Evolutionary conservation across 352 stramenopile species (phyloP).

Genomic region (Globisporangium abappressorium): DNA sequence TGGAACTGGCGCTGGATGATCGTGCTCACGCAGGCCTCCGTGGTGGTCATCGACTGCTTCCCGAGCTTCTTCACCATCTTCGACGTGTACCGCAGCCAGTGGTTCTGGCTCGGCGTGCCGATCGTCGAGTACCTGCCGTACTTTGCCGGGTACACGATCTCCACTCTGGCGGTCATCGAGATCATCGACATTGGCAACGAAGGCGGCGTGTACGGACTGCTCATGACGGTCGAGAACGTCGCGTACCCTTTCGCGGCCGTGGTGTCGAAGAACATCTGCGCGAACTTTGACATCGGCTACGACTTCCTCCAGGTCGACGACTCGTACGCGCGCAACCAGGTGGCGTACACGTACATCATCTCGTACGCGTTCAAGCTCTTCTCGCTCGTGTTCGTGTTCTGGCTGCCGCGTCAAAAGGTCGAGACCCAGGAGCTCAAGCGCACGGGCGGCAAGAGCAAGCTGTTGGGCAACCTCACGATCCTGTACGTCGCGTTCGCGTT

Average conservation of each 20-base stretch:
- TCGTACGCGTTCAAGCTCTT: background rate
- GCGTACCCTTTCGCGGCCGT: background rate
- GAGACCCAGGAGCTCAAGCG: constrained; percentile 23
- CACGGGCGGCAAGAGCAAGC: constrained; percentile 36
- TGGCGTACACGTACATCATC: background rate
- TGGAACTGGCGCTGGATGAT: background rate
- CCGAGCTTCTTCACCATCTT: background rate
- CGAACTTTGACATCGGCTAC: background rate
- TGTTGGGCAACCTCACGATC: constrained; percentile 33
- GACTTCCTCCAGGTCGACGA: background rate
- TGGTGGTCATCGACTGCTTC: background rate
- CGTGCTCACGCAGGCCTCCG: background rate
- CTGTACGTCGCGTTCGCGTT: constrained; percentile 26
- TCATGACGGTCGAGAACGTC: background rate
- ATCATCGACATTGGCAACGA: background rate
- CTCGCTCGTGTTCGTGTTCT: background rate
- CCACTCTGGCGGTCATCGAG: background rate
- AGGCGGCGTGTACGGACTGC: background rate
- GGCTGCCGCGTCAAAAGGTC: constrained; percentile 21
- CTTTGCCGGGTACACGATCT: background rate
- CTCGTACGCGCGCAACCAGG: background rate
- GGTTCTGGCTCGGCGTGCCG: background rate
- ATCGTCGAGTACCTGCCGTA: background rate
- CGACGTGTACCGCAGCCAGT: background rate
- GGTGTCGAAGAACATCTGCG: background rate